These are phyloP conservation scores for Colletotrichum theobromicola DNA, from an alignment of 2,329 filamentous ascomycete genomes.

Conservation along the genomic window DNA sequence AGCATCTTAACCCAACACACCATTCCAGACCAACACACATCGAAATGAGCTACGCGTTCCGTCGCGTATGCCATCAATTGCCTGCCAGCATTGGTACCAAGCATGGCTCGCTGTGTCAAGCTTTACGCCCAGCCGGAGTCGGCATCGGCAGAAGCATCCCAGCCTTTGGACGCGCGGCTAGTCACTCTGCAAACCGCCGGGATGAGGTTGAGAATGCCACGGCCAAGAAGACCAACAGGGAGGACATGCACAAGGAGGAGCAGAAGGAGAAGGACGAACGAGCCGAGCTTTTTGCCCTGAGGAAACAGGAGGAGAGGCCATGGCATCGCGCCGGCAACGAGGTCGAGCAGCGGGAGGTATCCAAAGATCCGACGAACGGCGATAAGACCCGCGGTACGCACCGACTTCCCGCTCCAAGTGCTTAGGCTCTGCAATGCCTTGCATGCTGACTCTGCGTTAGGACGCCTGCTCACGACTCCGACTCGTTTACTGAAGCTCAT, in stretches of 20 bases:
- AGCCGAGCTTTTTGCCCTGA: constrained; percentile 48
- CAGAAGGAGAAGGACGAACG: constrained; percentile 39
- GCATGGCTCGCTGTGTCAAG: constrained; percentile 12
- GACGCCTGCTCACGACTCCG: constrained; percentile 81
- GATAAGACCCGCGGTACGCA: constrained; percentile 36
- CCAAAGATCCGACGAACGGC: constrained; percentile 27
- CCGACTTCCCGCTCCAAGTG: neutral
- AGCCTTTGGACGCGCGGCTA: neutral
- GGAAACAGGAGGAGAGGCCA: constrained; percentile 64
- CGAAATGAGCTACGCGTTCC: constrained; percentile 26
- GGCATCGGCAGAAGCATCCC: constrained; percentile 1
- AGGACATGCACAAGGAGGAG: constrained; percentile 13
- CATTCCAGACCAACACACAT: neutral
- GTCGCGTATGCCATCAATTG: constrained; percentile 22
- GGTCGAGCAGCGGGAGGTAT: constrained; percentile 39
- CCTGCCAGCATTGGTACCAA: constrained; percentile 11
- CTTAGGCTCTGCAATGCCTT: too few relatives aligned
- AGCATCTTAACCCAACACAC: neutral
- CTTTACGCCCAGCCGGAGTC: constrained; percentile 18
- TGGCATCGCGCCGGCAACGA: constrained; percentile 69
- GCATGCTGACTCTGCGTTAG: constrained; percentile 35
- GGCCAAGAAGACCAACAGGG: constrained; percentile 29
- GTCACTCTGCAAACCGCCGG: neutral
- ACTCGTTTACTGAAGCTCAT: constrained; percentile 82
- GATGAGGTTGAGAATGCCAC: constrained; percentile 25